Conservation (phyloP, 768 basidiomycete genomes). For the Steccherinum ochraceum region DNA sequence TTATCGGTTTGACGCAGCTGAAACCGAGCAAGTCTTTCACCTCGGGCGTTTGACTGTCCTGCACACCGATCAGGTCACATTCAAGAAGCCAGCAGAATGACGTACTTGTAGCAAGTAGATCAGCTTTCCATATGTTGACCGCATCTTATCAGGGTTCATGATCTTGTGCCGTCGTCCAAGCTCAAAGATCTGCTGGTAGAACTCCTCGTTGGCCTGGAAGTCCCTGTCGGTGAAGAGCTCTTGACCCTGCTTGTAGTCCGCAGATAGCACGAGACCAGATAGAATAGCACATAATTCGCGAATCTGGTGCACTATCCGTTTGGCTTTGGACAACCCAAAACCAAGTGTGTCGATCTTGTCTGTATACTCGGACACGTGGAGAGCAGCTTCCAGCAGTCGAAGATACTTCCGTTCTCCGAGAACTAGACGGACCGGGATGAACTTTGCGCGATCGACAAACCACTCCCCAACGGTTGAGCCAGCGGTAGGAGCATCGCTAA, state of each 20-base stretch:
- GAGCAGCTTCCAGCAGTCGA: conserved; percentile 78
- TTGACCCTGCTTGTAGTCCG: conserved; percentile 87
- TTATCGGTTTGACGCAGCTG: conserved; percentile 72
- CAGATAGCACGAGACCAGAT: conserved; percentile 74
- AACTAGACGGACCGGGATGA: conserved; percentile 73
- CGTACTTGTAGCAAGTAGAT: conserved; percentile 77
- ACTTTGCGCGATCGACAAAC: conserved; percentile 79
- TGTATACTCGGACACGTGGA: conserved; percentile 82
- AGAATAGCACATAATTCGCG: conserved; percentile 84
- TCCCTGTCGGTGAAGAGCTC: conserved; percentile 79
- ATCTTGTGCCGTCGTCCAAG: conserved; percentile 83
- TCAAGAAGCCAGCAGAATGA: conserved; percentile 3
- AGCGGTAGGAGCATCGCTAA: conserved; percentile 45
- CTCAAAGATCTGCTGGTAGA: conserved; percentile 78
- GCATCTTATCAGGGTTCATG: conserved; percentile 91
- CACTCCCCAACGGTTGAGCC: conserved; percentile 71
- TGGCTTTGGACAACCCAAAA: conserved; percentile 75
- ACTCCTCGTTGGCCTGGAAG: conserved; percentile 72
- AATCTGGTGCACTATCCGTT: conserved; percentile 82
- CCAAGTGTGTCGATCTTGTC: conserved; percentile 85
- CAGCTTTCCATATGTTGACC: conserved; percentile 81
- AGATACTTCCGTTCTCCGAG: conserved; percentile 76
- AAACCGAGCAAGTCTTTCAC: conserved; percentile 77
- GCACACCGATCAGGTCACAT: conserved; percentile 9
- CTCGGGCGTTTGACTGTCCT: conserved; percentile 84